Base-by-base conservation (phyloP, 2,329 filamentous ascomycete genomes). In the Beauveria medogensis region DNA sequence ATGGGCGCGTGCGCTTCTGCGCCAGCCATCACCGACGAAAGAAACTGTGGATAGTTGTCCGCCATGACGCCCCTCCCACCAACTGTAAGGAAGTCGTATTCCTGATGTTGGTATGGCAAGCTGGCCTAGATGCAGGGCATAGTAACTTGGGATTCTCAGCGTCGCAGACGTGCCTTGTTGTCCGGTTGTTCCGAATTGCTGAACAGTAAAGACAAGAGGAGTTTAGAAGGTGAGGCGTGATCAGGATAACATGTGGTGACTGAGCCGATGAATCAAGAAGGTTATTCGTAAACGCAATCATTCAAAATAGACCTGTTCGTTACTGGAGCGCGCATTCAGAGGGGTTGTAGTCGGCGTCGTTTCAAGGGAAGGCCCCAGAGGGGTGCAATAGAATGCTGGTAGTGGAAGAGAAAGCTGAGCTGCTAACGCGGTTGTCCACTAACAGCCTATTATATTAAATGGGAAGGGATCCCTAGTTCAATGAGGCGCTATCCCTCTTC, bases 31-130 rank as follows among this genome's bases (percentile, higher is more conserved):
- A 81, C 78, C 40, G 80, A 80, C 65, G 80, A 76, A 60, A 83
- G 73, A 66, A 83, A 83, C 64, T 80, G 77, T 55, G 80, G 79
- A 65, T 84, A 84, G 68, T 81, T 82, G 64, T 83, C 80, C 68
- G 78, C 78, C 82, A 85, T 85, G 5, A 8, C 53, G 37, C 8
- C 16, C 30, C 12, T 44, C 18, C 12, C 8, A 20, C 7, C n/a
- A 30, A 34, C 7, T n/a, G n/a, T 40, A 20, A 16, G n/a, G 40
- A 26, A 18, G 3, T 16, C n/a, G 22, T 43, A 6, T 40, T 37
- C 24, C 20, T 14, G 22, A 22, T 59, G 14, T 34, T n/a, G 8
- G 22, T 51, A 43, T 44, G n/a, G 37, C 3, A 43, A 26, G 8
- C 22, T 43, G 34, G 24, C 10, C 10, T 28, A 51, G 22, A 18